A percentile compares a stretch with the other conserved stretches of the same genome.
Conservation (phyloP, 129 eudicot species). For the Sambucus nigra region DNA sequence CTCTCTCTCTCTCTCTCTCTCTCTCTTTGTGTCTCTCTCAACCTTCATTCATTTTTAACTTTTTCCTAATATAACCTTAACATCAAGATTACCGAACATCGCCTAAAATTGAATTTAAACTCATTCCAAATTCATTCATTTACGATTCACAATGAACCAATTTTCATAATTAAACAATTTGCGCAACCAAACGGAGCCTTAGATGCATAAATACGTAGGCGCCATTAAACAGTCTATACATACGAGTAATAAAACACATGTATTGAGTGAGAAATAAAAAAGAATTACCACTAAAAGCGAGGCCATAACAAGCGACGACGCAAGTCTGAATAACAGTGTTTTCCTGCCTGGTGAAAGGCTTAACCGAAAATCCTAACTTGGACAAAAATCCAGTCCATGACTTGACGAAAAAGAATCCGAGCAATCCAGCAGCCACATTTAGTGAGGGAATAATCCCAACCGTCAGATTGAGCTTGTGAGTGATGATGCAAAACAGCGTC, state of each 20-base stretch:
- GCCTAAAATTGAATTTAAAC: too few relatives aligned
- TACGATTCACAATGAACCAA: too few relatives aligned
- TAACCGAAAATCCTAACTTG: slow-evolving; percentile 37
- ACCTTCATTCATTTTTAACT: too few relatives aligned
- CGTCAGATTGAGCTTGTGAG: slow-evolving; percentile 88
- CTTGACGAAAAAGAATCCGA: slow-evolving; percentile 76
- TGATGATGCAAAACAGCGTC: slow-evolving; percentile 66
- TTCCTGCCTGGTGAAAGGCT: slow-evolving; percentile 75
- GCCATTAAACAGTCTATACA: too few relatives aligned
- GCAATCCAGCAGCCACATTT: slow-evolving; percentile 83
- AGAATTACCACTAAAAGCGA: slow-evolving; percentile 72
- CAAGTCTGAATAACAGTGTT: slow-evolving; percentile 94
- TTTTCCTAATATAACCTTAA: too few relatives aligned
- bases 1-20: too few relatives aligned
- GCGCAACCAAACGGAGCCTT: too few relatives aligned
- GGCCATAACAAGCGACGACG: slow-evolving; percentile 94
- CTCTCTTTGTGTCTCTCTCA: too few relatives aligned
- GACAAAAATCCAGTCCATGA: slow-evolving; percentile 58
- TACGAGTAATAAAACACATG: not conserved
- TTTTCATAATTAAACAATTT: too few relatives aligned
- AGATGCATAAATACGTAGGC: too few relatives aligned
- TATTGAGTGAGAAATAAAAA: not conserved
- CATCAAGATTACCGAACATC: too few relatives aligned
- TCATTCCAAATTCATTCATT: too few relatives aligned
- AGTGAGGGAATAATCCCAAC: slow-evolving; percentile 93